phyloP scores from a whole-genome alignment of 2,329 filamentous ascomycete genomes.

The Microsporum ferrugineum region DNA sequence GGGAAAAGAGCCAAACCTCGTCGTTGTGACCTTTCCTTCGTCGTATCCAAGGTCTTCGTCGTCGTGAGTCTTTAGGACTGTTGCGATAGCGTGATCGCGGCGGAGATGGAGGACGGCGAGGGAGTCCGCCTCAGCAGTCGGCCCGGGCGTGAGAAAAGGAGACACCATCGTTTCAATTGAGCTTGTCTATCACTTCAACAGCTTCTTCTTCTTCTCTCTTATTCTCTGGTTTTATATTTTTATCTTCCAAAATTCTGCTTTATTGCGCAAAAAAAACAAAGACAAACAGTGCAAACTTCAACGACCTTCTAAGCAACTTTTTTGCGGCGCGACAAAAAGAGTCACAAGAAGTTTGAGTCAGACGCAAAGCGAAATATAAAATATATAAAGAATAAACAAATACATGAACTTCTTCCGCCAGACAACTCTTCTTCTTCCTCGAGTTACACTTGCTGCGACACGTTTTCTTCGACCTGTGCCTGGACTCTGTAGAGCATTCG shows the following conservation, averaged over 20 bases:
- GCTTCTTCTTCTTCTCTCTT: neutral
- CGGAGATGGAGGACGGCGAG: conserved; percentile 81
- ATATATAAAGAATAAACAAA: neutral
- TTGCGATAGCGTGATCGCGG: conserved; percentile 70
- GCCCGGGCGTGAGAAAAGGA: conserved; percentile 65
- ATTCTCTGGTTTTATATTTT: neutral
- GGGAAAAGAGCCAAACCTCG: conserved; percentile 82
- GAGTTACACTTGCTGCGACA: conserved; percentile 4
- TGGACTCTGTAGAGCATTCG: neutral
- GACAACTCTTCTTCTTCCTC: neutral
- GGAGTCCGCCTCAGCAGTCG: conserved; percentile 49
- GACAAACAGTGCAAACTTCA: conserved; percentile 1
- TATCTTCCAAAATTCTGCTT: neutral
- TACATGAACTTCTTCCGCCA: conserved; percentile 4
- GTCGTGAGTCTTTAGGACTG: conserved; percentile 53
- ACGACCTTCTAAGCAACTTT: neutral
- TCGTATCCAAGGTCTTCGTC: conserved; percentile 59
- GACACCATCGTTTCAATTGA: conserved; percentile 40
- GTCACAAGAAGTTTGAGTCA: neutral
- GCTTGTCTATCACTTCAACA: neutral
- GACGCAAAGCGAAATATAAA: neutral
- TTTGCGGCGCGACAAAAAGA: neutral
- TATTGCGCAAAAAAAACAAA: neutral
- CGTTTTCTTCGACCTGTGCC: neutral
- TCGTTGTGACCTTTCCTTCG: conserved; percentile 74